A percentile compares a stretch with the other conserved stretches of the same genome.
phyloP scores from a whole-genome alignment of 768 basidiomycete species.

The Lactarius tabidus region DNA sequence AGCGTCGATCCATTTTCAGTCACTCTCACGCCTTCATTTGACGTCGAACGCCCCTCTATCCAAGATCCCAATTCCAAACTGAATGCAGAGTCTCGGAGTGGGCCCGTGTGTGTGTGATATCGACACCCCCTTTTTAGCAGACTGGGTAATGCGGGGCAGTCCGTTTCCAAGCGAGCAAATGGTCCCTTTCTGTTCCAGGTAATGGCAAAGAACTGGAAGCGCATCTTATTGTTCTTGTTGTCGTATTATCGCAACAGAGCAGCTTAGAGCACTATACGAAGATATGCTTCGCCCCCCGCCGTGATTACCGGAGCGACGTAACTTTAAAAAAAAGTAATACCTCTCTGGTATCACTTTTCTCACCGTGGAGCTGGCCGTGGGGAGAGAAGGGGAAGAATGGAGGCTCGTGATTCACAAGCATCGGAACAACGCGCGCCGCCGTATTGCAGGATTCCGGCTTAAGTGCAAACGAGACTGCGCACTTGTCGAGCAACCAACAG shows the following conservation, averaged over 20 bases:
- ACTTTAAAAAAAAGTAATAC: background rate
- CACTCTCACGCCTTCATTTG: background rate
- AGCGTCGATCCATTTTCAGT: conserved; percentile 13
- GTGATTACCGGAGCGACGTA: background rate
- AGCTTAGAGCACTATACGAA: background rate
- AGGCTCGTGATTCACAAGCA: background rate
- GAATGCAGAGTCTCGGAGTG: background rate
- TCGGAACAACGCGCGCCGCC: conserved; percentile 6
- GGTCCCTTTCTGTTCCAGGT: background rate
- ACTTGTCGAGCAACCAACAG: conserved; percentile 22
- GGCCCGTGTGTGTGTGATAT: background rate
- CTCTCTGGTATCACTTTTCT: background rate
- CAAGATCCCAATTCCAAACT: background rate
- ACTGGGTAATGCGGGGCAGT: background rate
- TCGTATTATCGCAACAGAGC: background rate
- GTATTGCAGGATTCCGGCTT: conserved; percentile 2
- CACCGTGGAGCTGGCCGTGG: background rate
- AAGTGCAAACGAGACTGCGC: conserved; percentile 1
- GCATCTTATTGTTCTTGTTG: background rate
- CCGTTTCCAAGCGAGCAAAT: background rate
- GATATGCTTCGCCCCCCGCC: background rate
- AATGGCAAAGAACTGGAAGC: background rate
- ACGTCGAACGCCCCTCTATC: background rate
- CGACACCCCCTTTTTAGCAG: background rate
- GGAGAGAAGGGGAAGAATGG: background rate